A percentile compares a stretch with the other conserved stretches of the same genome.
Conservation (phyloP, 2,329 filamentous ascomycete genomes). For the Stachybotrys chlorohalonatus region DNA sequence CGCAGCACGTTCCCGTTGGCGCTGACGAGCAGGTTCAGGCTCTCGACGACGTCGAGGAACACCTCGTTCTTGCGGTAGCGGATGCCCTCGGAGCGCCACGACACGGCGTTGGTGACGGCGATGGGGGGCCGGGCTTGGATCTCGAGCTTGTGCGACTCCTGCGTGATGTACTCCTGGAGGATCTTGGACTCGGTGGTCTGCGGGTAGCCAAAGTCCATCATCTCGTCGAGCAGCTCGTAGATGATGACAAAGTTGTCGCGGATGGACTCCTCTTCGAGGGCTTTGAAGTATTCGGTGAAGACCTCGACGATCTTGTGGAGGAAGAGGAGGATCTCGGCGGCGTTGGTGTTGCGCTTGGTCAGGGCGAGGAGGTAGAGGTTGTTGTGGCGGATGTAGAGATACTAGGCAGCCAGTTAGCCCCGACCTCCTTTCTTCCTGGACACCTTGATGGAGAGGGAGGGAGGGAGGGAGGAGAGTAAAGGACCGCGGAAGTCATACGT, state of each 20-base stretch:
- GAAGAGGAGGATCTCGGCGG: conserved; percentile 95
- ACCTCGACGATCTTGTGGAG: conserved; percentile 97
- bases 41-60: conserved; percentile 95
- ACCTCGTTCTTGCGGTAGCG: conserved; percentile 99
- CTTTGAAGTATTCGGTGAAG: conserved; percentile 99
- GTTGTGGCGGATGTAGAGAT: conserved; percentile 98
- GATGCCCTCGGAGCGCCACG: conserved; percentile 96
- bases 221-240: conserved; percentile 96
- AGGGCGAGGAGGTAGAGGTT: conserved; percentile 97
- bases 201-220: conserved; percentile 99
- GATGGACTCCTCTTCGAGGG: conserved; percentile 96
- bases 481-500: conserved; percentile 48
- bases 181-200: conserved; percentile 99
- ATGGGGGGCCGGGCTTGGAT: conserved; percentile 94
- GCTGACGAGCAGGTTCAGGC: conserved; percentile 88
- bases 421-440: not conserved
- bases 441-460: conserved; percentile 8
- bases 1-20: conserved; percentile 90
- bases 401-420: conserved; percentile 39
- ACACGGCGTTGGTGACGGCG: conserved; percentile 95
- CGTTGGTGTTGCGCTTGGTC: conserved; percentile 98
- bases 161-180: conserved; percentile 97
- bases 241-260: conserved; percentile 99
- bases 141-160: conserved; percentile 97
- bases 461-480: not conserved